Base-by-base conservation (phyloP, 2,329 filamentous ascomycete genomes). In the Nemania sp. region DNA sequence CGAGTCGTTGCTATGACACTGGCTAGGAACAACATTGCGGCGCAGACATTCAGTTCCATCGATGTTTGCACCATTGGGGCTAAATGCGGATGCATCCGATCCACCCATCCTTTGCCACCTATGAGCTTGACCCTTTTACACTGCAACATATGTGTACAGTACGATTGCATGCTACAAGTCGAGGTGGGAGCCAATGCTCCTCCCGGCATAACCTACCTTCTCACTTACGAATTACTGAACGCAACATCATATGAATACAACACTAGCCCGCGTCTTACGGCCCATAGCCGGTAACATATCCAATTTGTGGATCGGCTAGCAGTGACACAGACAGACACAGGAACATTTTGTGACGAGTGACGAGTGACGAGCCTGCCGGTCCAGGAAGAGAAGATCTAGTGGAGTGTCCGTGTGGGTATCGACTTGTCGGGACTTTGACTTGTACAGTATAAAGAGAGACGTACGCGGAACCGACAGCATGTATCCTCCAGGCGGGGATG, bases 191-290 rank as follows among this genome's bases (percentile, higher is more conserved):
- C 29, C 45, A n/a, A 59, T 51, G 51, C 46, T 37, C 20, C 59
- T 47, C 29, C 42, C 37, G 47, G 50, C 17, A 54, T 50, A 48
- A 37, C 25, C 32, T 29, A 4, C 25, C 25, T 7, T 29, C 7
- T 3, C 25, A 29, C 25, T 3, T 29, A n/a, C n/a, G n/a, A n/a
- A n/a, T n/a, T n/a, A n/a, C n/a, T n/a, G n/a, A n/a, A n/a, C 4
- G 35, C 42, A 62, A 35, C 59, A 59, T 40, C 50, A 21, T 35
- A 51, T 51, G 25, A 29, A 35, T 13, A 32, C 40, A 51, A 40
- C 56, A 48, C 52, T 62, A 25, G 32, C 55, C 51, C 55, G 52
- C 60, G 53, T 62, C 51, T 45, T 32, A 55, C 60, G 50, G 52
- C 42, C 56, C 47, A 40, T 34, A 59, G 20, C 54, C 59, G 54